These are phyloP conservation scores for Davidsoniella australis DNA, from an alignment of 2,329 filamentous ascomycete species.

Conservation along the genomic window DNA sequence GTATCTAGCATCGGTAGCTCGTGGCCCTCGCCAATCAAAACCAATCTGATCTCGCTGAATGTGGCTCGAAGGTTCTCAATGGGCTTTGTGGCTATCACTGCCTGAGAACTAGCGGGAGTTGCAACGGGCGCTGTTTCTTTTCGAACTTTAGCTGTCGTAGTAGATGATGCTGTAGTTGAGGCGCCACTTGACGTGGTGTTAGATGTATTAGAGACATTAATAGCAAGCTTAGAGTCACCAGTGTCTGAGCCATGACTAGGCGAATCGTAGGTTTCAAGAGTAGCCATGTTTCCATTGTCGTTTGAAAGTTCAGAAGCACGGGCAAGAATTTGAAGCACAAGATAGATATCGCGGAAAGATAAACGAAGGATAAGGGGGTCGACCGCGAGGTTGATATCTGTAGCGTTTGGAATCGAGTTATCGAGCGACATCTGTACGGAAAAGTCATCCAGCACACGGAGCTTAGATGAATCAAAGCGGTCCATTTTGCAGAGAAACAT, in stretches of 20 bases:
- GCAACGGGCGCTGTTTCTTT: too few relatives aligned
- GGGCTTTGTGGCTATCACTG: slow-evolving; percentile 16
- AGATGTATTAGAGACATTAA: not conserved
- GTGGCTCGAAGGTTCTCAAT: slow-evolving; percentile 70
- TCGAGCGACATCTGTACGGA: slow-evolving; percentile 83
- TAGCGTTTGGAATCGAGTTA: slow-evolving; percentile 41
- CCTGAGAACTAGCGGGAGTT: not conserved
- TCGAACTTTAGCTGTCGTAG: too few relatives aligned
- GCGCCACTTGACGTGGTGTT: not conserved
- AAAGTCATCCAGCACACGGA: slow-evolving; percentile 93
- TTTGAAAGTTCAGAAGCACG: slow-evolving; percentile 76
- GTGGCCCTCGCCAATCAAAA: slow-evolving; percentile 88
- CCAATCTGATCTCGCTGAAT: slow-evolving; percentile 75
- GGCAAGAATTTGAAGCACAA: slow-evolving; percentile 81
- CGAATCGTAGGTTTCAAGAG: slow-evolving; percentile 26
- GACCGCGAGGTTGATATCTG: slow-evolving; percentile 70
- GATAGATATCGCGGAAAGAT: slow-evolving; percentile 82
- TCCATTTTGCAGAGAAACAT: slow-evolving; percentile 99
- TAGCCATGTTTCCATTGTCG: slow-evolving; percentile 37
- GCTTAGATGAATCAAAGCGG: slow-evolving; percentile 73
- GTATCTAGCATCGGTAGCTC: slow-evolving; percentile 90
- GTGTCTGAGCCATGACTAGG: not conserved
- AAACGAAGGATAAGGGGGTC: slow-evolving; percentile 82
- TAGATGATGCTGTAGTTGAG: too few relatives aligned
- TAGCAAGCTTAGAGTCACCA: not conserved